phyloP scores from a whole-genome alignment of 768 basidiomycete species.

The Pulveroboletus sp. region DNA sequence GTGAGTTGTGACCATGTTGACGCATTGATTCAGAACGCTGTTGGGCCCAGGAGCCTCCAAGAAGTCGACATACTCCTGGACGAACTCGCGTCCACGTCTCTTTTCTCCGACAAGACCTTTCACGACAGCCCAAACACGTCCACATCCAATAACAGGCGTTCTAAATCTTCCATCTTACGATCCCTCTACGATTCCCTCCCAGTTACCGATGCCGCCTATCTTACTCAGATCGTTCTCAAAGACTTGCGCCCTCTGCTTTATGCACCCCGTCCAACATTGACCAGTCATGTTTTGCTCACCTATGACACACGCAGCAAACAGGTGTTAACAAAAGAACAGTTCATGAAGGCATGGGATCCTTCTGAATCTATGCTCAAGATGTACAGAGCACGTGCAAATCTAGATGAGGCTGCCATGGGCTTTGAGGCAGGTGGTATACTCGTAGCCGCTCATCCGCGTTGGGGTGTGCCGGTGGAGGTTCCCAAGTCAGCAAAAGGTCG shows the following conservation, averaged over 20 bases:
- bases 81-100: constrained; percentile 65
- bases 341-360: constrained; percentile 71
- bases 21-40: constrained; percentile 8
- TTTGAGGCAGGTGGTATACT: constrained; percentile 34
- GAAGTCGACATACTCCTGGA: constrained; percentile 67
- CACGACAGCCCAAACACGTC: constrained; percentile 26
- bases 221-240: constrained; percentile 85
- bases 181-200: constrained; percentile 56
- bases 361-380: constrained; percentile 46
- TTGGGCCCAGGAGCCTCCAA: constrained; percentile 32
- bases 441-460: constrained; percentile 33
- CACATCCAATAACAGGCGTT: constrained; percentile 29
- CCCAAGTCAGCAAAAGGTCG: constrained; percentile 81
- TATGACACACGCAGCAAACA: constrained; percentile 55
- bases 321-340: constrained; percentile 54
- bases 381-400: constrained; percentile 50
- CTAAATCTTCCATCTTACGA: constrained; percentile 39
- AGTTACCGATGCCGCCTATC: constrained; percentile 57
- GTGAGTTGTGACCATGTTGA: constrained; percentile 4
- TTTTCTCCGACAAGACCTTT: constrained; percentile 52
- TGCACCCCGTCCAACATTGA: constrained; percentile 47
- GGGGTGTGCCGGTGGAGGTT: constrained; percentile 66
- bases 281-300: constrained; percentile 45
- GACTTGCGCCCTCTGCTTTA: constrained; percentile 80
- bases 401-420: constrained; percentile 52